Evolutionary conservation across 768 basidiomycete species (phyloP), one percentile per base, ranked within the genome.

Genomic region (Termitomyces sp.): DNA sequence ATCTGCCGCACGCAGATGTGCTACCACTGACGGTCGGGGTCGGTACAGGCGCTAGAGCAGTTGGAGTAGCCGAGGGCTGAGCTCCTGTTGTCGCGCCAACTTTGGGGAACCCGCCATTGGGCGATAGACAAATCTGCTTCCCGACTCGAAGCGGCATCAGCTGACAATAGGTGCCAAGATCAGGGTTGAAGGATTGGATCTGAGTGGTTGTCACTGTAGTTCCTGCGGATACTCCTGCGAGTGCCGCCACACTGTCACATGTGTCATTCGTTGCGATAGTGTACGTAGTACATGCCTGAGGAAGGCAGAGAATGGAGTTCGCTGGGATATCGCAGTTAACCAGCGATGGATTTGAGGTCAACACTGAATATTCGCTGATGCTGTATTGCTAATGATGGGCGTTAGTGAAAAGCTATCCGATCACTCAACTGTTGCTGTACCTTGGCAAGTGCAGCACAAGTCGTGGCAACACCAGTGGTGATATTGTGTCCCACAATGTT

Each of bases 281-380:
- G 31, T 49, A 49, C 6, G 48, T 32, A 49, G 48, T 49, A 15
- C 48, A 49, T 31, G 48, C 31, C 48, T 49, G 48, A 31, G 48
- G 48, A 49, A 49, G 48, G 15, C 48, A 49, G 48, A 49, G 52
- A 38, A 53, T 34, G n/a, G 52, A 37, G 38, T 29, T n/a, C 17
- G n/a, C 52, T 5, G 52, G 31, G 10, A 53, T 53, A 25, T 53
- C 52, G 15, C 52, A 53, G 10, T 40, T 38, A 29, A 36, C 52
- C 52, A 53, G 38, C 9, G 20, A 53, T 14, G 52, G 52, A 25
- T 53, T 53, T 11, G 52, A 53, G 36, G 36, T 14, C 36, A 14
- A 40, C 52, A 53, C 52, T 17, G 52, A 53, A 38, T 53, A 53
- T 53, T 53, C 52, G 38, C 52, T 53, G 36, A 53, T 53, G 36